Evolutionary conservation across 2,329 filamentous ascomycete species (phyloP).

Genomic region (Pseudodiploospora longispora): DNA sequence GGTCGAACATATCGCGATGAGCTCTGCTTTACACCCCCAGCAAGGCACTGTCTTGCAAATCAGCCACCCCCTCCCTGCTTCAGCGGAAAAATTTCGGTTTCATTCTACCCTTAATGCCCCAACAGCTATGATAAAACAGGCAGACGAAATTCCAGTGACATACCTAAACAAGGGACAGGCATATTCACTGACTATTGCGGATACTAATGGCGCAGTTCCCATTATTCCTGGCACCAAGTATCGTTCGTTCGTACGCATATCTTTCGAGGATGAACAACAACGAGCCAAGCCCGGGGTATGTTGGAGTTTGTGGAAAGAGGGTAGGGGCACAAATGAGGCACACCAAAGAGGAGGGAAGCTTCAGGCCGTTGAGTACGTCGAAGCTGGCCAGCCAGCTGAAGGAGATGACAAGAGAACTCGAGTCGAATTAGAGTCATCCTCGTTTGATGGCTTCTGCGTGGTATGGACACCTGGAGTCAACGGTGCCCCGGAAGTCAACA

Average conservation of each 20-base stretch:
- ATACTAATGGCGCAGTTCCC: conserved; percentile 59
- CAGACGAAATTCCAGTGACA: conserved; percentile 89
- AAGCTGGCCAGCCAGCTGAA: conserved; percentile 49
- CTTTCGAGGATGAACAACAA: conserved; percentile 94
- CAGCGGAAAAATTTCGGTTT: conserved; percentile 73
- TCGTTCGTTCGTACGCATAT: conserved; percentile 87
- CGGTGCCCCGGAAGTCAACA: conserved; percentile 65
- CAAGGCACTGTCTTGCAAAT: conserved; percentile 37
- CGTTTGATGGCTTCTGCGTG: conserved; percentile 91
- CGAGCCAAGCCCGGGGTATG: conserved; percentile 72
- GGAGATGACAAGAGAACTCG: conserved; percentile 59
- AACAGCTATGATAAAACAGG: conserved; percentile 88
- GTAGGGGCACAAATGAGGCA: conserved; percentile 88
- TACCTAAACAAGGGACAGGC: conserved; percentile 97
- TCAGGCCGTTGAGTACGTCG: conserved; percentile 92
- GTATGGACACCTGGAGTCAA: conserved; percentile 72
- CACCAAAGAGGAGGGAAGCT: conserved; percentile 88
- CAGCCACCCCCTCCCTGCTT: conserved; percentile 39
- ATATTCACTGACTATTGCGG: conserved; percentile 77
- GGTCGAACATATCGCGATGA: conserved; percentile 47
- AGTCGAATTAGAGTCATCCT: conserved; percentile 65
- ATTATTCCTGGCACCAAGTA: conserved; percentile 60
- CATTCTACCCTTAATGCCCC: conserved; percentile 86
- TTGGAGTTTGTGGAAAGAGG: conserved; percentile 92
- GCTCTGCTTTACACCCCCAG: conserved; percentile 50